Evolutionary conservation across 176 grass and related monocot species (phyloP), one percentile per base, ranked within the genome.

Genomic region (Miscanthus lutarioriparius): DNA sequence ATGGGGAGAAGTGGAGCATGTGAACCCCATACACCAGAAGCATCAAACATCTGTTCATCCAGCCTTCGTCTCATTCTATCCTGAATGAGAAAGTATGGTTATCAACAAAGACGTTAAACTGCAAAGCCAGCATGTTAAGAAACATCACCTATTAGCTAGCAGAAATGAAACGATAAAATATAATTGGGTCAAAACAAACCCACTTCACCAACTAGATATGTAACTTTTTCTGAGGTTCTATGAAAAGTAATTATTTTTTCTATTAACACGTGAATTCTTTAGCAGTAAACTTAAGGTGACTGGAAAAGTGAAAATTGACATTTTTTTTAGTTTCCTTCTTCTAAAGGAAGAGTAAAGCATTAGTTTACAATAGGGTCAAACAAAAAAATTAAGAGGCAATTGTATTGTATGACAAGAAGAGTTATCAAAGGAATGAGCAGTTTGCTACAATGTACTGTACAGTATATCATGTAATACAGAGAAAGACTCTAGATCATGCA

Each of bases 11-110:
- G 87, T 81, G 85, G 54, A 74, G 36, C 78, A 81, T 76, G 58
- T 83, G 83, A 80, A 20, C 63, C 86, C 72, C 64, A 81, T 38
- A 36, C 77, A 67, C 70, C 64, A 86, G 85, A 85, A 70, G 85
- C 64, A 85, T 84, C 83, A 74, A 77, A 84, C 49, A 80, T 80
- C 25, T 78, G 80, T 41, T 91, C 70, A 71, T 91, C 82, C 66
- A 69, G 74, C 39, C 74, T 91, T 72, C 71, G 67, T 65, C 80
- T 90, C 26, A 81, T 80, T 81, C 69, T 91, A 64, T 80, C 90
- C 89, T 94, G 80, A 93, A 76, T 51, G 58, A 27, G 32, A 70
- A 47, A 23, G 49, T 17, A 14, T 15, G 4, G 41, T 26, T 47
- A 53, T 47, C 36, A 89, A 20, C 11, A 73, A 65, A 43, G 26